These are phyloP conservation scores for Tetraselmis chui DNA, from an alignment of 139 green algal genomes.

Conservation along the genomic window DNA sequence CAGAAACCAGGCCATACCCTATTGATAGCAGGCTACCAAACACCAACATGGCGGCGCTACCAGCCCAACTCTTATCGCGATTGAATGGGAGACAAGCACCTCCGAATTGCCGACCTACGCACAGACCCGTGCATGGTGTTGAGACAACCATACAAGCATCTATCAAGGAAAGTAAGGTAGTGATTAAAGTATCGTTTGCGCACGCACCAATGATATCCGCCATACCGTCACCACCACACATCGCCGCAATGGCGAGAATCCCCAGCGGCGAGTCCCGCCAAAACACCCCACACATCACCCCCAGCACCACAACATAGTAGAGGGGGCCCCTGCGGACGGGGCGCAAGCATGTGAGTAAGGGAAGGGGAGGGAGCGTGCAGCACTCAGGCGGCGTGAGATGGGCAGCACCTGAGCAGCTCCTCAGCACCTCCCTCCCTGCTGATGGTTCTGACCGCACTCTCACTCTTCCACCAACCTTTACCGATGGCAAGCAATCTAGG, in stretches of 20 bases:
- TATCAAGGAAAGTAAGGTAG: not conserved
- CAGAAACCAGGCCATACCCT: not conserved
- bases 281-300: slow-evolving; percentile 54
- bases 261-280: slow-evolving; percentile 63
- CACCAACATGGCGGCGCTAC: slow-evolving; percentile 76
- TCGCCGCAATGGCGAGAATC: slow-evolving; percentile 52
- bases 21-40: slow-evolving; percentile 13
- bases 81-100: slow-evolving; percentile 77
- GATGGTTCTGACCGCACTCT: slow-evolving; percentile 11
- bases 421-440: slow-evolving; percentile 2
- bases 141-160: not conserved
- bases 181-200: slow-evolving; percentile 28
- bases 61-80: slow-evolving; percentile 75
- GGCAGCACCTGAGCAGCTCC: slow-evolving; percentile 21
- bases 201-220: slow-evolving; percentile 87
- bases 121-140: not conserved
- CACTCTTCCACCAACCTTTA: not conserved
- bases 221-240: slow-evolving; percentile 88
- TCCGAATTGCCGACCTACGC: slow-evolving; percentile 1
- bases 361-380: not conserved
- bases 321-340: slow-evolving; percentile 51
- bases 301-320: slow-evolving; percentile 78
- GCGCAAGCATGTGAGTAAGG: not conserved
- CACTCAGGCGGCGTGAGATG: not conserved
- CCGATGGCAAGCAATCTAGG: not conserved